A percentile compares a stretch with the other conserved stretches of the same genome.
Evolutionary conservation across 1,284 basidiomycete species (phyloP).

Genomic region (Sporisorium graminicola): DNA sequence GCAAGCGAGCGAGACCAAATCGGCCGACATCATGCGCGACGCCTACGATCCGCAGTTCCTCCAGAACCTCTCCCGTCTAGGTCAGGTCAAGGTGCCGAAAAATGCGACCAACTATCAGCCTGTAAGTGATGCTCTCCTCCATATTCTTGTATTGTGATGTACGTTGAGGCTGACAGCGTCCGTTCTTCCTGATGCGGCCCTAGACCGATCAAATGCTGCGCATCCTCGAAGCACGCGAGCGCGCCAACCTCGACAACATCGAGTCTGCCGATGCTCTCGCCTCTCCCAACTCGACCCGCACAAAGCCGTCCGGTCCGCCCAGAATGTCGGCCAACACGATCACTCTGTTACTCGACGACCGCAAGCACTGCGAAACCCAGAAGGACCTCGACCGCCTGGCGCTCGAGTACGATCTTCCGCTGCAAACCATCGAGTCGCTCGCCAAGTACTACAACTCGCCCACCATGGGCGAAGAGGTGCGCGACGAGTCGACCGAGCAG

Average conservation of each 20-base stretch:
- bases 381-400: conserved; percentile 48
- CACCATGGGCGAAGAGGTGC: conserved; percentile 49
- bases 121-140: conserved; percentile 22
- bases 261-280: conserved; percentile 5
- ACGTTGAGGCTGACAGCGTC: conserved; percentile 3
- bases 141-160: no score
- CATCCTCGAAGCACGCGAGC: conserved; percentile 50
- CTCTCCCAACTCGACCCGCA: conserved; percentile 4
- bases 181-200: neutral
- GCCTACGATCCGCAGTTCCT: conserved; percentile 53
- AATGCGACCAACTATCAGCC: conserved; percentile 47
- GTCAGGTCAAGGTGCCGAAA: conserved; percentile 50
- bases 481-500: conserved; percentile 27
- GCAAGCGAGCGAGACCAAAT: conserved; percentile 47
- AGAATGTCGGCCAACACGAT: conserved; percentile 46
- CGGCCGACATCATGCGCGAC: conserved; percentile 52
- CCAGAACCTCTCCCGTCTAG: conserved; percentile 45
- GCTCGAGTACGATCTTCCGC: conserved; percentile 50
- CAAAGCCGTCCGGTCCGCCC: conserved; percentile 6
- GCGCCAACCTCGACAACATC: conserved; percentile 28
- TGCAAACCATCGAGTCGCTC: conserved; percentile 38
- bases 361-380: conserved; percentile 47
- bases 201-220: conserved; percentile 54
- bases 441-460: conserved; percentile 51
- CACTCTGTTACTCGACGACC: conserved; percentile 45